A percentile compares a stretch with the other conserved stretches of the same genome.
Evolutionary conservation across 2,329 filamentous ascomycete genomes (phyloP).

Genomic region (Exophiala viscosa): DNA sequence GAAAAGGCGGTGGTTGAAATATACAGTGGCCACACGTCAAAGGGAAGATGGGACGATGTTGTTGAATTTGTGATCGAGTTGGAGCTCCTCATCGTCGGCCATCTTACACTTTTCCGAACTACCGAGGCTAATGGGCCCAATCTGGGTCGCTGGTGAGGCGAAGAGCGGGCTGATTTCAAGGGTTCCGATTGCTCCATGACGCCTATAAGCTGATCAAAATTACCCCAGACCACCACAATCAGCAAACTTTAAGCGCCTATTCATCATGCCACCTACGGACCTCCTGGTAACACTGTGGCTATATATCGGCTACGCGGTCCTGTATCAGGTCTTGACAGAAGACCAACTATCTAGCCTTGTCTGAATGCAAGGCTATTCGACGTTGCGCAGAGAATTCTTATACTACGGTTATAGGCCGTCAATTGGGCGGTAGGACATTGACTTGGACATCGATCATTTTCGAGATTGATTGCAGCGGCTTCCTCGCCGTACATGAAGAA

Average conservation of each 20-base stretch:
- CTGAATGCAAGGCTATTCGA: too few species aligned
- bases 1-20: not conserved
- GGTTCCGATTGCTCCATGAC: not conserved
- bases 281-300: too few species aligned
- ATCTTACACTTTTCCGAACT: conserved; percentile 8
- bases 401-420: too few species aligned
- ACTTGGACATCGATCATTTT: too few species aligned
- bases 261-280: not conserved
- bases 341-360: too few species aligned
- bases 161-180: not conserved
- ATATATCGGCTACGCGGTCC: too few species aligned
- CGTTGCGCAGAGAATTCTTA: too few species aligned
- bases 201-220: not conserved
- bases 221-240: conserved; percentile 3
- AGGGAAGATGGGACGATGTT: not conserved
- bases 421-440: too few species aligned
- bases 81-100: not conserved
- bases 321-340: too few species aligned
- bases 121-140: conserved; percentile 15
- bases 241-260: not conserved
- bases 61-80: conserved; percentile 1
- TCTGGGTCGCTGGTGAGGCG: not conserved
- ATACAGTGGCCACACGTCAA: not conserved
- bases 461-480: too few species aligned
- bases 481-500: too few species aligned